phyloP scores from a whole-genome alignment of 768 basidiomycete genomes.

The Auricularia cornea region DNA sequence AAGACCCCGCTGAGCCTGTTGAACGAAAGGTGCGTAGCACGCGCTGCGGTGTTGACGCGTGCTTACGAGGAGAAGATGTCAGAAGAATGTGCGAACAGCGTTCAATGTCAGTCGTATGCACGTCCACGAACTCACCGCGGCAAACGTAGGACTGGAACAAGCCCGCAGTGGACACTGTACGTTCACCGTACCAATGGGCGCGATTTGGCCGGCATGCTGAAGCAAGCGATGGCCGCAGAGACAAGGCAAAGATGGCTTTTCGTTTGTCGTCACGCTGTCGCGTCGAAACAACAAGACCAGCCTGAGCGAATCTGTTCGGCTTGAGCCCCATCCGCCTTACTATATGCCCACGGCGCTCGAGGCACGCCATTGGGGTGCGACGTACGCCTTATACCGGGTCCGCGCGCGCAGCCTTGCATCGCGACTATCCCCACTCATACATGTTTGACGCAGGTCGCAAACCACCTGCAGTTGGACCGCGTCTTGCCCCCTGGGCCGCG shows the following conservation, averaged over 20 bases:
- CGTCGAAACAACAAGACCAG: constrained; percentile 63
- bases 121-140: not conserved
- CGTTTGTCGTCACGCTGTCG: constrained; percentile 61
- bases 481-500: constrained; percentile 77
- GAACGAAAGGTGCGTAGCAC: constrained; percentile 53
- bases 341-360: constrained; percentile 60
- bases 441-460: constrained; percentile 64
- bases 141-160: constrained; percentile 22
- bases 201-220: no score
- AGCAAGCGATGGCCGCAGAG: constrained; percentile 28
- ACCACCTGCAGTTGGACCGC: constrained; percentile 61
- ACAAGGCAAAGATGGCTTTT: constrained; percentile 33
- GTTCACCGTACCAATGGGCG: no score
- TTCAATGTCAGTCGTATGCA: not conserved
- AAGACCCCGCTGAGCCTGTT: constrained; percentile 77
- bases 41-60: not conserved
- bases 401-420: no score
- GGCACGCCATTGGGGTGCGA: constrained; percentile 87
- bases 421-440: no score
- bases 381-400: constrained; percentile 81
- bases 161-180: constrained; percentile 68
- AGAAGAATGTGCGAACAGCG: constrained; percentile 72
- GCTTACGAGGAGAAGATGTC: constrained; percentile 45
- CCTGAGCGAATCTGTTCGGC: constrained; percentile 55
- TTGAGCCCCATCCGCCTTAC: constrained; percentile 70